Percentiles rank a stretch among this genome's conserved stretches.
Conservation (phyloP, 1,139 yeast genomes). For the Yamadazyma diddensiae region DNA sequence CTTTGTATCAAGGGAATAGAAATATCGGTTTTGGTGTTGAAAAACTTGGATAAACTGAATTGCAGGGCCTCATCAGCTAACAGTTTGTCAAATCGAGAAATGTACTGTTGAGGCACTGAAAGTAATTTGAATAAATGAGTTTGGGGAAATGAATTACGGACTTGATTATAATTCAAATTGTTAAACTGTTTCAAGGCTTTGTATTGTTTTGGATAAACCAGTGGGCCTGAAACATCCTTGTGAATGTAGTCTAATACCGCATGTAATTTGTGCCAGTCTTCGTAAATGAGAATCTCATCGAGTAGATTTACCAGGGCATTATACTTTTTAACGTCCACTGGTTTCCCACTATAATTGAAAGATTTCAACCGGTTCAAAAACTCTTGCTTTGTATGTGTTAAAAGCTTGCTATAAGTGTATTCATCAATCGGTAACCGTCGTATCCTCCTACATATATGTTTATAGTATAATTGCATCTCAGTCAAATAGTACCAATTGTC, state of each 20-base stretch:
- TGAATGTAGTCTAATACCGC: conserved; percentile 28
- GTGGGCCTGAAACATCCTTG: conserved; percentile 15
- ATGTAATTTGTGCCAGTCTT: conserved; percentile 24
- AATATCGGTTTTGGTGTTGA: conserved; percentile 5
- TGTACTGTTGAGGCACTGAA: conserved; percentile 15
- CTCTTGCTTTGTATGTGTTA: conserved; percentile 5
- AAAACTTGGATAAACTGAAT: no score
- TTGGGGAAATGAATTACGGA: conserved; percentile 34
- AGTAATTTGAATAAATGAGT: conserved; percentile 34
- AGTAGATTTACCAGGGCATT: conserved; percentile 13
- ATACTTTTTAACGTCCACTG: conserved; percentile 14
- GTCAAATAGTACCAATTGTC: no score
- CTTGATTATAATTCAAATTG: conserved; percentile 17
- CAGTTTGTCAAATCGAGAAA: conserved; percentile 12
- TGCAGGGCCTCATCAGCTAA: conserved; percentile 14
- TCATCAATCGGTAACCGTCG: conserved; percentile 27
- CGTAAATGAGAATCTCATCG: conserved; percentile 28
- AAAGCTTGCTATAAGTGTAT: conserved; percentile 9
- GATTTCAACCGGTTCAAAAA: conserved; percentile 9
- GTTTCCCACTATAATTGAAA: conserved; percentile 3
- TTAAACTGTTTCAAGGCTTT: conserved; percentile 23
- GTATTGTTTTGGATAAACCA: conserved; percentile 11
- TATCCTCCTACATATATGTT: conserved; percentile 15
- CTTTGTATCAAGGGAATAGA: conserved; percentile 5
- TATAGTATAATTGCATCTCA: conserved; percentile 6